Conservation (phyloP, 345 rosid genomes). For the Hibiscus mutabilis region DNA sequence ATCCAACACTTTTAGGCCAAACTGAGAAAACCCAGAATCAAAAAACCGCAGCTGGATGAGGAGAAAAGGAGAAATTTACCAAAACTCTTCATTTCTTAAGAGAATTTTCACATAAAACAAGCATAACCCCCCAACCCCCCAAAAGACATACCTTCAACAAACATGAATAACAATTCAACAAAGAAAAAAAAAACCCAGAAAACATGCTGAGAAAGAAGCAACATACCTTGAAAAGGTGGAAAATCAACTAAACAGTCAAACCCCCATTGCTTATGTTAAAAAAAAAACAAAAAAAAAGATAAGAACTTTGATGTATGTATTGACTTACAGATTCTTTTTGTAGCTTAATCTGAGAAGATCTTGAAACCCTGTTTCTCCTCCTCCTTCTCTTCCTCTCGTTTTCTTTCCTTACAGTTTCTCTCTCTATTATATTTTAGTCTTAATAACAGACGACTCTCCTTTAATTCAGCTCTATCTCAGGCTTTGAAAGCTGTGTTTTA, state of each 20-base stretch:
- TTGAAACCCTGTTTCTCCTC: slow-evolving; percentile 19
- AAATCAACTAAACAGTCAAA: slow-evolving; percentile 23
- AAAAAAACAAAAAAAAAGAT: neutral
- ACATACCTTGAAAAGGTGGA: neutral
- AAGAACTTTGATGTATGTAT: slow-evolving; percentile 11
- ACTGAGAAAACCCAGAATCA: neutral
- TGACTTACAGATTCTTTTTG: slow-evolving; percentile 21
- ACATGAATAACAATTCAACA: neutral
- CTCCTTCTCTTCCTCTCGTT: neutral
- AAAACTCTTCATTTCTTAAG: neutral
- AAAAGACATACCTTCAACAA: neutral
- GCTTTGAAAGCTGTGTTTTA: slow-evolving; percentile 11
- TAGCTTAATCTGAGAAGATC: slow-evolving; percentile 49
- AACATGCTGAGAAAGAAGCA: neutral
- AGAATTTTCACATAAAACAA: neutral
- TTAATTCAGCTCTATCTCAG: slow-evolving; percentile 16
- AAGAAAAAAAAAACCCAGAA: neutral
- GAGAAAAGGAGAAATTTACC: neutral
- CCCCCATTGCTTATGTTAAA: slow-evolving; percentile 8
- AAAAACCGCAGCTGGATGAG: slow-evolving; percentile 1
- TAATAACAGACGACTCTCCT: slow-evolving; percentile 23
- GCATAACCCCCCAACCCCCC: neutral
- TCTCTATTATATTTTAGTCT: slow-evolving; percentile 11
- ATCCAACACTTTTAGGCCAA: neutral
- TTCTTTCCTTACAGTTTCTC: slow-evolving; percentile 6